A percentile compares a stretch with the other conserved stretches of the same genome.
These are phyloP conservation scores for Globisporangium recalcitrans DNA, from an alignment of 352 stramenopile species.

Conservation along the genomic window DNA sequence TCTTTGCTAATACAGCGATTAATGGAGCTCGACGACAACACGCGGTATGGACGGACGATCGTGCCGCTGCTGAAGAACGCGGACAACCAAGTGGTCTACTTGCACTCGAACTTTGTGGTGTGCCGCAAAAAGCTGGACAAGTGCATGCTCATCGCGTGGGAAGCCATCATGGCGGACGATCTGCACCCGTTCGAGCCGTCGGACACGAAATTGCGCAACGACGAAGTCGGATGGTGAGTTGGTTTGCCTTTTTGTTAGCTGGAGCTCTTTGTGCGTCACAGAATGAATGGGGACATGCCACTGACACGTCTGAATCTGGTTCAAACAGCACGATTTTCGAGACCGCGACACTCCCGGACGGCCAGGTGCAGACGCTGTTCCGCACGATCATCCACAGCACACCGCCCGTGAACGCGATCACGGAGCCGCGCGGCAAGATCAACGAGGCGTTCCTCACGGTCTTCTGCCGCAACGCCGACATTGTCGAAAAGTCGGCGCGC, in stretches of 20 bases:
- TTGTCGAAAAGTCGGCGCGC: slow-evolving; percentile 58
- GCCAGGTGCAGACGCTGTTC: slow-evolving; percentile 47
- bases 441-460: slow-evolving; percentile 78
- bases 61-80: slow-evolving; percentile 60
- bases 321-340: slow-evolving; percentile 54
- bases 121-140: slow-evolving; percentile 50
- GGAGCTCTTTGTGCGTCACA: background rate
- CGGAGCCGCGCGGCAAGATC: slow-evolving; percentile 60
- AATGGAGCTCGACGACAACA: slow-evolving; percentile 76
- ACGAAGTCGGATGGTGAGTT: slow-evolving; percentile 75
- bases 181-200: slow-evolving; percentile 57
- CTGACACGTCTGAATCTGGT: background rate
- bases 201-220: slow-evolving; percentile 60
- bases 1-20: slow-evolving; percentile 26
- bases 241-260: background rate
- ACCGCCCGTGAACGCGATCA: slow-evolving; percentile 55
- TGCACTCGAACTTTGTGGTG: slow-evolving; percentile 77
- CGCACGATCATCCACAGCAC: slow-evolving; percentile 69
- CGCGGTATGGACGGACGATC: slow-evolving; percentile 72
- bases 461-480: slow-evolving; percentile 71
- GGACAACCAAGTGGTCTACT: slow-evolving; percentile 57
- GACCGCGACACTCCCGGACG: slow-evolving; percentile 42
- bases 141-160: slow-evolving; percentile 64
- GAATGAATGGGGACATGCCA: background rate
- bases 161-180: slow-evolving; percentile 60